Evolutionary conservation across 2,329 filamentous ascomycete species (phyloP).

Genomic region (Ampelomyces quisqualis): DNA sequence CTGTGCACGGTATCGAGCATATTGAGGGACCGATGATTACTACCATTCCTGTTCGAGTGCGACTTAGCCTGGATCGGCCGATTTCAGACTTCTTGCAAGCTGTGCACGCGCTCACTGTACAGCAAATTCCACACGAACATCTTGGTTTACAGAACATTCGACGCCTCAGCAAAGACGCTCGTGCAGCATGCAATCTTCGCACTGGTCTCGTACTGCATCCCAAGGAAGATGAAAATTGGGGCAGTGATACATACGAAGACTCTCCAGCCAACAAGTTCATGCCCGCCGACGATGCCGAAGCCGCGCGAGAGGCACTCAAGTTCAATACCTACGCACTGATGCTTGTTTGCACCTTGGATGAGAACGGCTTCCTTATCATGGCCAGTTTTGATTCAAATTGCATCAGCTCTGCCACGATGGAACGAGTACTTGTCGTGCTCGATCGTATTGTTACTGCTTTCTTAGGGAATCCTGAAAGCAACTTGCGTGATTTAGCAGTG

Average conservation of each 20-base stretch:
- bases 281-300: slow-evolving; percentile 58
- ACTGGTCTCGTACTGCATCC: slow-evolving; percentile 44
- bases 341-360: slow-evolving; percentile 63
- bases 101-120: slow-evolving; percentile 58
- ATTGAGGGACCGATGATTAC: slow-evolving; percentile 64
- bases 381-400: slow-evolving; percentile 66
- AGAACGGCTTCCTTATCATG: slow-evolving; percentile 59
- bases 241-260: slow-evolving; percentile 17
- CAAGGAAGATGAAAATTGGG: slow-evolving; percentile 30
- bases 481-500: slow-evolving; percentile 31
- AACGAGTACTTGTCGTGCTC: slow-evolving; percentile 56
- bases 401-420: slow-evolving; percentile 54
- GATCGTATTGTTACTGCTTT: slow-evolving; percentile 55
- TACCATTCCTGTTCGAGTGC: slow-evolving; percentile 59
- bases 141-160: slow-evolving; percentile 62
- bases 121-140: slow-evolving; percentile 66
- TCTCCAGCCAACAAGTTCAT: slow-evolving; percentile 55
- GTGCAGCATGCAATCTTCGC: slow-evolving; percentile 38
- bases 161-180: slow-evolving; percentile 37
- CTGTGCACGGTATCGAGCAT: slow-evolving; percentile 50
- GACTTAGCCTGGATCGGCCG: slow-evolving; percentile 46
- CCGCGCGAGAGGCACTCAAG: slow-evolving; percentile 60
- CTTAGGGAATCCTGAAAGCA: slow-evolving; percentile 44
- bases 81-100: slow-evolving; percentile 56
- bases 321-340: slow-evolving; percentile 63